Percentiles rank a stretch among this genome's conserved stretches.
Evolutionary conservation across 1,284 basidiomycete species (phyloP).

Genomic region (Cutaneotrichosporon sp.): DNA sequence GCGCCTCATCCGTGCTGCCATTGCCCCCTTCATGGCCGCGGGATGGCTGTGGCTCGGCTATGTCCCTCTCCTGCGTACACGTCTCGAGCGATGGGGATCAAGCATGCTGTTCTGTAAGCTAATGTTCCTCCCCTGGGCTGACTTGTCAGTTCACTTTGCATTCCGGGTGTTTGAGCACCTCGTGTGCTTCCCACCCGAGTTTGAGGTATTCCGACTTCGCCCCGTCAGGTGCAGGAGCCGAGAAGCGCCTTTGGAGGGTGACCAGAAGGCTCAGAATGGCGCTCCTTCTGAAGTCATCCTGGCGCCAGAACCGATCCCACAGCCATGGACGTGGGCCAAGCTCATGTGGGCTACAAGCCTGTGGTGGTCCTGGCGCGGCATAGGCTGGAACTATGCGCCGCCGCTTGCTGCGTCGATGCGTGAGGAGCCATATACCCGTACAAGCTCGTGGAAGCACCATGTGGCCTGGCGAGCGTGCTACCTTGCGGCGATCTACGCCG

Average conservation of each 20-base stretch:
- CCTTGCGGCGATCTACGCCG: constrained; percentile 8
- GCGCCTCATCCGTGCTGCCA: constrained; percentile 25
- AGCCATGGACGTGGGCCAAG: constrained; percentile 34
- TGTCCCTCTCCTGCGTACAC: constrained; percentile 12
- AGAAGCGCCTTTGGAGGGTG: background rate
- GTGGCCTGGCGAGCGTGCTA: constrained; percentile 14
- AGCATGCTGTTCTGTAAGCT: constrained; percentile 6
- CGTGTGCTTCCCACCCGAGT: constrained; percentile 36
- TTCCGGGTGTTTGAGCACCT: constrained; percentile 28
- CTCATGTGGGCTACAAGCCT: constrained; percentile 32
- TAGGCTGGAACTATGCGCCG: constrained; percentile 39
- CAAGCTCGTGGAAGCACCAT: constrained; percentile 21
- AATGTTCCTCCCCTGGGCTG: background rate
- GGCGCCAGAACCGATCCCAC: constrained; percentile 31
- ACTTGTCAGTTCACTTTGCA: constrained; percentile 12
- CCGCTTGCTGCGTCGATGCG: constrained; percentile 24
- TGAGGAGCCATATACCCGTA: constrained; percentile 24
- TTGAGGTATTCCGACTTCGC: constrained; percentile 26
- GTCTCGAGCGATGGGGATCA: constrained; percentile 29
- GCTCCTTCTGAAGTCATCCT: background rate
- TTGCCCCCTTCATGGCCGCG: constrained; percentile 18
- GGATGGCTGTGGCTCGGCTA: constrained; percentile 20
- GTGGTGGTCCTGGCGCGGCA: constrained; percentile 34
- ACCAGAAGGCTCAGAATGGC: background rate
- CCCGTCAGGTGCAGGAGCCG: background rate